Conservation (phyloP, 768 basidiomycete genomes). For the Pleurotus djamor region DNA sequence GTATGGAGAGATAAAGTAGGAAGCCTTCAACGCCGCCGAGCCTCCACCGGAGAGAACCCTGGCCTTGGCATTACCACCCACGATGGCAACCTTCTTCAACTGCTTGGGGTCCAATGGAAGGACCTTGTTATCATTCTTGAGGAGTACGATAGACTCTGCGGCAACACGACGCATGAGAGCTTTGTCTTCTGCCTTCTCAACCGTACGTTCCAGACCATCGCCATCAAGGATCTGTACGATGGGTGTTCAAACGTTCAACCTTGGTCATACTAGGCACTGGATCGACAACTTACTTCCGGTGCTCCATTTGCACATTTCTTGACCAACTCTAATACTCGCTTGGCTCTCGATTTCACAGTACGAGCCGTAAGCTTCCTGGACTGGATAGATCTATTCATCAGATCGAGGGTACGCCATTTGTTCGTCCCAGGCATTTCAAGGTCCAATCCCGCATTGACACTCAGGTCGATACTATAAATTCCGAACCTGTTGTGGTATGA, state of each 20-base stretch:
- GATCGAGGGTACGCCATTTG: constrained; percentile 74
- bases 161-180: constrained; percentile 66
- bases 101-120: constrained; percentile 48
- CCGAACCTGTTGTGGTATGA: constrained; percentile 51
- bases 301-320: constrained; percentile 66
- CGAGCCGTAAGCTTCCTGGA: constrained; percentile 65
- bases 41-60: constrained; percentile 66
- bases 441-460: constrained; percentile 75
- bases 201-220: constrained; percentile 63
- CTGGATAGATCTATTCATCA: constrained; percentile 56
- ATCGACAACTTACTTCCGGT: constrained; percentile 46
- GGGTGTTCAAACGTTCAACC: not conserved
- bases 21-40: constrained; percentile 69
- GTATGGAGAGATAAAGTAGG: constrained; percentile 76
- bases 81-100: constrained; percentile 70
- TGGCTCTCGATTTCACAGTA: constrained; percentile 65
- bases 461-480: constrained; percentile 59
- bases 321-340: constrained; percentile 64
- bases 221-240: constrained; percentile 59
- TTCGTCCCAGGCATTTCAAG: constrained; percentile 79
- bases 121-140: constrained; percentile 62
- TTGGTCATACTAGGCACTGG: not conserved
- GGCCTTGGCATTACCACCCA: constrained; percentile 73
- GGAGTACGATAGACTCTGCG: constrained; percentile 66
- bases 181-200: constrained; percentile 61